phyloP scores from a whole-genome alignment of 2,329 filamentous ascomycete species.

The Neurospora sp. region DNA sequence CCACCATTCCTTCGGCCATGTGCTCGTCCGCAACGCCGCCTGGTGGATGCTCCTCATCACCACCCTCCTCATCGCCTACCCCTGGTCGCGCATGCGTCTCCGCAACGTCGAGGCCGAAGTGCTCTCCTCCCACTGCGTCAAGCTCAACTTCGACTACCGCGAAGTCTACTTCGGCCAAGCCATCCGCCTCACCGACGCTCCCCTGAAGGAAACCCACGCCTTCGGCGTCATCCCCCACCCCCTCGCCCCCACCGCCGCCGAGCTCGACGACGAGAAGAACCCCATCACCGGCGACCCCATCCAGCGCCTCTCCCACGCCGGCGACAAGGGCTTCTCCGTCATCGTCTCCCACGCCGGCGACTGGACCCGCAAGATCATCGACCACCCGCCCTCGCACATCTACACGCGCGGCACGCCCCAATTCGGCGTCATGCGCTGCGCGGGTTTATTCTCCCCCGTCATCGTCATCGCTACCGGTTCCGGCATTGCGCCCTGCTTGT shows the following conservation, averaged over 20 bases:
- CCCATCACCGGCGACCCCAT: neutral
- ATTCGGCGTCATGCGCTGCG: constrained; percentile 57
- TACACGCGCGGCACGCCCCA: constrained; percentile 62
- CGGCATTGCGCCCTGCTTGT: constrained; percentile 61
- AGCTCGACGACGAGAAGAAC: constrained; percentile 6
- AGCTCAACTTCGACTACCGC: constrained; percentile 59
- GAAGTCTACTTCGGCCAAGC: constrained; percentile 47
- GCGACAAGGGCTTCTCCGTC: constrained; percentile 52
- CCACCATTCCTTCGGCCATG: constrained; percentile 23
- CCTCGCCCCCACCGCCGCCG: constrained; percentile 16
- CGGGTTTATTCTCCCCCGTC: constrained; percentile 54
- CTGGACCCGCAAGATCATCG: constrained; percentile 60
- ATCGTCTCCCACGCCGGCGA: constrained; percentile 66
- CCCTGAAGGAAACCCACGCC: constrained; percentile 63
- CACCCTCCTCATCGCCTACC: constrained; percentile 56
- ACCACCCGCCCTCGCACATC: constrained; percentile 47
- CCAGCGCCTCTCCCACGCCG: constrained; percentile 17
- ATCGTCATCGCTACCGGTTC: constrained; percentile 64
- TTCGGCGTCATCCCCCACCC: constrained; percentile 64
- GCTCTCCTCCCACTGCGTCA: constrained; percentile 63
- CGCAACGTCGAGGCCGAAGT: constrained; percentile 55
- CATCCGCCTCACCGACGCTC: constrained; percentile 51
- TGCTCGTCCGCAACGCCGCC: constrained; percentile 29
- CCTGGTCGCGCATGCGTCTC: constrained; percentile 64
- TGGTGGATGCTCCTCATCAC: constrained; percentile 61